Evolutionary conservation across 768 basidiomycete species (phyloP).

Genomic region (Tulasnella sp.): DNA sequence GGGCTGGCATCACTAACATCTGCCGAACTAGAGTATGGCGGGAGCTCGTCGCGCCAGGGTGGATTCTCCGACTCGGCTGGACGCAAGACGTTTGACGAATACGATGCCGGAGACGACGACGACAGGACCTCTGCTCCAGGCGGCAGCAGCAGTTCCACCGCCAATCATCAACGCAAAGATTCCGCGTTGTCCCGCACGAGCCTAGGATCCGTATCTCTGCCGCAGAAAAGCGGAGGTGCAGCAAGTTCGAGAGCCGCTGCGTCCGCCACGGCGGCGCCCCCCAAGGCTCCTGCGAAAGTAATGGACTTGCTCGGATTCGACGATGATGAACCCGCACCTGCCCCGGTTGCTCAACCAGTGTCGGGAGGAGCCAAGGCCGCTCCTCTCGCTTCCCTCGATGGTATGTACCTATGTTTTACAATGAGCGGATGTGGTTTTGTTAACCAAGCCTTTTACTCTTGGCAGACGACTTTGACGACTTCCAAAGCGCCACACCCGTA

Average conservation of each 20-base stretch:
- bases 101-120: conserved; percentile 87
- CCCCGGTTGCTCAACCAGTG: conserved; percentile 16
- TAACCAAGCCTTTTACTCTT: conserved; percentile 31
- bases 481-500: conserved; percentile 55
- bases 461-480: conserved; percentile 74
- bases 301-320: conserved; percentile 35
- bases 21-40: conserved; percentile 6
- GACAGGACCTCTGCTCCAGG: conserved; percentile 29
- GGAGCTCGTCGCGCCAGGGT: conserved; percentile 32
- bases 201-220: conserved; percentile 24
- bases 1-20: neutral
- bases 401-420: conserved; percentile 13
- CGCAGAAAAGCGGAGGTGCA: conserved; percentile 24
- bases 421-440: conserved; percentile 12
- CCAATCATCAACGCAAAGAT: conserved; percentile 27
- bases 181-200: conserved; percentile 26
- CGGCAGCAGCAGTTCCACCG: conserved; percentile 19
- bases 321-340: conserved; percentile 42
- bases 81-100: conserved; percentile 72
- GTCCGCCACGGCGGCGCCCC: neutral
- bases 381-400: conserved; percentile 14
- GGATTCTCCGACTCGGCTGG: conserved; percentile 50
- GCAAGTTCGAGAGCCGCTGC: conserved; percentile 15
- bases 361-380: neutral
- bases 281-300: conserved; percentile 21